Evolutionary conservation across 2,329 filamentous ascomycete genomes (phyloP), one percentile per base, ranked within the genome.

Genomic region (Huntiella savannae): DNA sequence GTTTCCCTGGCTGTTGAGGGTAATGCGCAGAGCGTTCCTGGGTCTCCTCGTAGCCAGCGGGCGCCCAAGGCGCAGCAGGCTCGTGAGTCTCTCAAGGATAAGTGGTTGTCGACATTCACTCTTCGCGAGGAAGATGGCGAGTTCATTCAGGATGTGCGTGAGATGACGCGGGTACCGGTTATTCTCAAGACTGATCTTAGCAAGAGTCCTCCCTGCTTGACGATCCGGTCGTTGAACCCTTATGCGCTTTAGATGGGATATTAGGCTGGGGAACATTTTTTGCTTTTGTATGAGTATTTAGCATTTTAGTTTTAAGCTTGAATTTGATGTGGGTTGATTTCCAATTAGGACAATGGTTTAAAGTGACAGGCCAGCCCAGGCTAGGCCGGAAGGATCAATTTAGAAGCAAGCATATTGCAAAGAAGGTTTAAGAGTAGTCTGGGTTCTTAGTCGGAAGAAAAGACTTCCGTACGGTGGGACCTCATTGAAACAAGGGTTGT

Each of bases 161-260:
- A 98, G 70, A 95, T 98, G 87, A 88, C 85, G 38, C 75, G 88
- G 55, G 82, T 98, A 51, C 91, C 91, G n/a, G 82, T 98, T 54
- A 93, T 98, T 60, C 67, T 98, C 58, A 96, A 94, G 78, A 96
- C 91, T 53, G 91, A 98, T 66, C 74, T 98, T 57, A 84, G 73
- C 66, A 98, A 98, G 82, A 96, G 88, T 68, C 91, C 91, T 66
- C 91, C 91, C 87, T 87, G 82, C 68, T 63, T 87, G 62, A 86
- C 82, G n/a, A 86, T 86, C 57, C 77, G 82, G 51, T 85, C 81
- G 35, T 65, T 86, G 56, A 87, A 87, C 67, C 82, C 82, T 12
- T 87, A 80, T 59, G 82, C 82, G 46, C 62, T 76, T 55, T 75
- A 60, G 60, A 40, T 40, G 16, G 6, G 5, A 13, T 17, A 40